Conservation (phyloP, 2,329 filamentous ascomycete species). For the Pseudogymnoascus sp. region DNA sequence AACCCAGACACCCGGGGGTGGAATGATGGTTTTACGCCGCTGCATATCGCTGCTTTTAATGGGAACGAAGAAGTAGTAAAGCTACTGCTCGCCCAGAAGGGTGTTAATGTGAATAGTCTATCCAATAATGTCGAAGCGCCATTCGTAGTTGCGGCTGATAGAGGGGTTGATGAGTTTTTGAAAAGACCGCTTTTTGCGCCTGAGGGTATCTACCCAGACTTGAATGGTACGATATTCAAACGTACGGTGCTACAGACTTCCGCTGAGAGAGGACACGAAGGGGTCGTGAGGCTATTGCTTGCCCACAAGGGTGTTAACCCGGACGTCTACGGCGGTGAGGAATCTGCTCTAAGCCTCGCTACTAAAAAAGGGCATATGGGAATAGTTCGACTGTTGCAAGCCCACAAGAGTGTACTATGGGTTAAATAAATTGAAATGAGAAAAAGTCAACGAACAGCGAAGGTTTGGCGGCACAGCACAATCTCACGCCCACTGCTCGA, state of each 20-base stretch:
- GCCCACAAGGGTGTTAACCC: background rate
- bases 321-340: background rate
- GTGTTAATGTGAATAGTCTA: background rate
- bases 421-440: background rate
- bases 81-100: background rate
- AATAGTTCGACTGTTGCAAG: background rate
- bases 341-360: background rate
- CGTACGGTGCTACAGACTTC: background rate
- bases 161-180: background rate
- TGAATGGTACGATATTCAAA: background rate
- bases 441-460: background rate
- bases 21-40: background rate
- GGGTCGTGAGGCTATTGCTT: background rate
- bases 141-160: background rate
- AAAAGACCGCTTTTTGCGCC: background rate
- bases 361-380: background rate
- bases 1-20: background rate
- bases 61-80: background rate
- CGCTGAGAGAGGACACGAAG: background rate
- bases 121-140: too few relatives aligned
- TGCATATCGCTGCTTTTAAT: background rate
- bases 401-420: background rate
- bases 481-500: background rate
- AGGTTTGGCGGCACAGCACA: background rate
- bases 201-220: background rate